Base-by-base conservation (phyloP, 2,329 filamentous ascomycete genomes). In the Aspergillus melleus region DNA sequence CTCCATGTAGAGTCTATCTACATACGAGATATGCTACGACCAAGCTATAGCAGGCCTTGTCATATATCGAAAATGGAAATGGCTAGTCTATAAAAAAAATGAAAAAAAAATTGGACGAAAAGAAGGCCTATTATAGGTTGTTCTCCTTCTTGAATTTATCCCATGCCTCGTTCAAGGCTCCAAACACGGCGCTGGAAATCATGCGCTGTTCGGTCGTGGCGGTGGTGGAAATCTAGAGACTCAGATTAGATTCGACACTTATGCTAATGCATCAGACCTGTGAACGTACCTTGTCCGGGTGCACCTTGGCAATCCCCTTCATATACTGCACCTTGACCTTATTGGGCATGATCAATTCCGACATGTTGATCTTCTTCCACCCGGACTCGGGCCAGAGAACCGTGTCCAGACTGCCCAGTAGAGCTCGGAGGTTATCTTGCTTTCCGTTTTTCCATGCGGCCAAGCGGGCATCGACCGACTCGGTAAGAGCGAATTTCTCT, bases 261-360 rank as follows among this genome's bases (percentile, higher is more conserved):
- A 51, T 10, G 20, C 14, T 20, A 11, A 26, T 49, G 22, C 11
- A 58, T 42, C 9, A 55, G 16, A 61, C 60, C 61, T 19, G 62
- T 24, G 10, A 66, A 76, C 86, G 77, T 83, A 97, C 95, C 89
- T 99, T 99, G 76, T 99, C 95, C 61, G 95, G 95, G 83, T 99
- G 95, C 68, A 95, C 95, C 83, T 97, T 98, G 11, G 89, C 91
- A 83, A 99, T 98, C 6, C 94, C 95, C 85, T 96, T 97, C 95
- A 99, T 98, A 74, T 99, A 99, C 61, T 90, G 83, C 65, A 99
- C 89, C 85, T 99, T 99, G 75, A 98, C 95, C 82, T 94, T 96
- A 67, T 91, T 92, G 36, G 92, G 88, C 84, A 96, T 85, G 55
- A 99, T 90, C 67, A 99, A 77, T 79, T 99, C 95, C 65, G 93